Base-by-base conservation (phyloP, 2,329 filamentous ascomycete species). In the Cadophora sp. region DNA sequence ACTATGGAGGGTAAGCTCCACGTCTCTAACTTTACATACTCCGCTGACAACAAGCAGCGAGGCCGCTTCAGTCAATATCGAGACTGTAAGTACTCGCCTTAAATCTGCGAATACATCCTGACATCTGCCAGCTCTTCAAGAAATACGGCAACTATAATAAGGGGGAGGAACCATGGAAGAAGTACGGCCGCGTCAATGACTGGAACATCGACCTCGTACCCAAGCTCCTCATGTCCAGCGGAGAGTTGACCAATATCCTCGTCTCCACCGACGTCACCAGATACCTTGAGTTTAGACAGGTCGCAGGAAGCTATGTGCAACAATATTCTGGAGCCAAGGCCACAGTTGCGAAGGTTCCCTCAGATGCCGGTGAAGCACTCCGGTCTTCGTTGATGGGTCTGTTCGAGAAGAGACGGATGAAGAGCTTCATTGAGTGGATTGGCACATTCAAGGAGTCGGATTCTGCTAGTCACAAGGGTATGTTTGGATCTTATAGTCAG, bases 201-300 rank as follows among this genome's bases (percentile, higher is more conserved):
- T 99, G 96, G 96, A 98, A 97, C 86, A 97, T 99, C 82, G 97
- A 99, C 80, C 88, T 99, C 70, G 94, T 99, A 60, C 95, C 96
- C 75, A 99, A 99, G 87, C 91, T 99, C 78, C 89, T 99, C 81
- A 98, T 99, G 94, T 94, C 95, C 69, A 97, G 97, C 72, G 96
- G 96, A 81, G 95, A 99, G 84, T 86, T 99, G 79, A 98, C 95
- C 80, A 98, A 98, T 83, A 97, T 99, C 78, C 90, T 99, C 79
- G 94, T 97, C 72, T 97, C 94, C 62, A 98, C 95, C 82, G 94
- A 97, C 76, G 92, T 94, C 74, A 94, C 92, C 77, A 86, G 91
- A 82, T 94, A 94, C 81, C 90, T 97, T 77, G 92, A 97, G 81
- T 97, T 97, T 86, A 94, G 92, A 84, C 93, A 96, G 82, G 94